Conservation (phyloP, 345 rosid species). For the Salix arbutifolia region DNA sequence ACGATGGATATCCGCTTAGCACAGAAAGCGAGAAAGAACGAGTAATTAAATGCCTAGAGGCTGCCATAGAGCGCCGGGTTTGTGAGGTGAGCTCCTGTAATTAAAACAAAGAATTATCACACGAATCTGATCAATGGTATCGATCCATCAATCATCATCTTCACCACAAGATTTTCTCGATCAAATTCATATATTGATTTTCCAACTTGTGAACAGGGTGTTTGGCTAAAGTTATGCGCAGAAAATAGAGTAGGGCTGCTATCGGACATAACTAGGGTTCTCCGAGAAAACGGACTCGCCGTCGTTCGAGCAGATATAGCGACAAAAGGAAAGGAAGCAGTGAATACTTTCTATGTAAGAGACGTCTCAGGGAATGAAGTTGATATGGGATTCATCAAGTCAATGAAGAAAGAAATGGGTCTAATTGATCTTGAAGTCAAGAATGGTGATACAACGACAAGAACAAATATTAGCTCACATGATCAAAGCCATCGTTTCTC, state of each 20-base stretch:
- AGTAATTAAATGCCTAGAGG: slow-evolving; percentile 53
- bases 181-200: neutral
- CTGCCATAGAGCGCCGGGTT: slow-evolving; percentile 49
- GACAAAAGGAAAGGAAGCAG: slow-evolving; percentile 52
- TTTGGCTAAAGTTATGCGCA: slow-evolving; percentile 53
- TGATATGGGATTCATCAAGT: slow-evolving; percentile 57
- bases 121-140: neutral
- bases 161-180: neutral
- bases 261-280: slow-evolving; percentile 60
- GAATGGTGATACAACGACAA: slow-evolving; percentile 15
- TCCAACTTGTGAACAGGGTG: slow-evolving; percentile 35
- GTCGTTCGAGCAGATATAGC: slow-evolving; percentile 68
- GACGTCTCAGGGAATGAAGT: slow-evolving; percentile 51
- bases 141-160: neutral
- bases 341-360: slow-evolving; percentile 53
- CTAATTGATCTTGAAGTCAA: slow-evolving; percentile 46
- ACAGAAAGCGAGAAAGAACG: slow-evolving; percentile 37
- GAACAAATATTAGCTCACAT: neutral
- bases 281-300: slow-evolving; percentile 60
- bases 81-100: slow-evolving; percentile 36
- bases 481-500: slow-evolving; percentile 29
- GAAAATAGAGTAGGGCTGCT: slow-evolving; percentile 55
- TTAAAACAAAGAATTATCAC: neutral
- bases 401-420: slow-evolving; percentile 62
- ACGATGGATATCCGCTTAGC: slow-evolving; percentile 29